Base-by-base conservation (phyloP, 305 asterid genomes). In the Fraxinus ornus region DNA sequence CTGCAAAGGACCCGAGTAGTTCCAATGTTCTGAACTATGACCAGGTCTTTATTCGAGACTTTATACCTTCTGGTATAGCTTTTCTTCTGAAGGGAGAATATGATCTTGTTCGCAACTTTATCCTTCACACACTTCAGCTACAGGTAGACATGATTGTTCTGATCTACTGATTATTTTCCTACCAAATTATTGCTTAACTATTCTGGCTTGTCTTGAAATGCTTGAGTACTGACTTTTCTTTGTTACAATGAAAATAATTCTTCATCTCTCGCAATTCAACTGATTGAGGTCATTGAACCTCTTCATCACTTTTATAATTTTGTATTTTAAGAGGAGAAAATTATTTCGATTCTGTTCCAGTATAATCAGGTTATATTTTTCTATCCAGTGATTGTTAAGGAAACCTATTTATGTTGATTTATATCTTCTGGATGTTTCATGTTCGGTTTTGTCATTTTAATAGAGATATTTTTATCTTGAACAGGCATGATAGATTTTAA, bases 101-200 rank as follows among this genome's bases (percentile, higher is more conserved):
- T 84, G 97, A 91, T 28, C 90, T 92, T 86, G 97, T 92, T 80
- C 94, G 97, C 75, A 92, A 92, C 86, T 92, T 92, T 84, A 85
- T 92, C 82, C 92, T 92, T 80, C 93, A 92, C 86, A 91, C 97
- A 28, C 93, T 92, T 88, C 97, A 92, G 88, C 87, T 92, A 87
- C 97, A 92, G 97, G 97, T 92, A 84, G 76, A 19, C 33, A 64
- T 78, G 22, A 37, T 66, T 64, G 66, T 77, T 79, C 62, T 77
- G 44, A 70, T 44, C 28, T 2, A 68, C 13, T 73, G 47, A 28
- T 74, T 44, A 33, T 41, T 55, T 24, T 8, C 32, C 13, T 66
- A 70, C 36, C 41, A 49, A 12, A 7, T 62, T 30, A 66, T 70
- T 30, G 9, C 76, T 26, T 10, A 9, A 22, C 73, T 21, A 3